Conservation (phyloP, 331 rosid species). For the Rhamnella rubrinervis region DNA sequence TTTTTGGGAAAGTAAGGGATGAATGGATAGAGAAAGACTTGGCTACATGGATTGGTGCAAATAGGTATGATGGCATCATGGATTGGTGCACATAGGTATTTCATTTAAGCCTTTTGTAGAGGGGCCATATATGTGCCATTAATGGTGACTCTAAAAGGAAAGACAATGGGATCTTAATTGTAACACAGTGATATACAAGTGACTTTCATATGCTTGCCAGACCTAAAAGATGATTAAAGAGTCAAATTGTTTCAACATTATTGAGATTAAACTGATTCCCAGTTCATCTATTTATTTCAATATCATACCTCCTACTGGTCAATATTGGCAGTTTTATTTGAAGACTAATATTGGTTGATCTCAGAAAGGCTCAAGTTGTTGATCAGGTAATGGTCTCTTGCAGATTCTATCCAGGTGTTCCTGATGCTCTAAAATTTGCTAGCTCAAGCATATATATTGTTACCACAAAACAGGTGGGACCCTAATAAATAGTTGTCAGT, state of each 20-base stretch:
- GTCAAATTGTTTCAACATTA: neutral
- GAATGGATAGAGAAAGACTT: constrained; percentile 84
- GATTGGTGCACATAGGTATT: constrained; percentile 93
- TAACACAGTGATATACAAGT: neutral
- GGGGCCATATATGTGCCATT: neutral
- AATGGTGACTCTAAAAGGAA: neutral
- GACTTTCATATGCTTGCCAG: neutral
- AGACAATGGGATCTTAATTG: neutral
- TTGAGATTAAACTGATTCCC: neutral
- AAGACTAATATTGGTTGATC: constrained; percentile 3
- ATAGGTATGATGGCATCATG: constrained; percentile 73
- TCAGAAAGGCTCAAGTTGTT: neutral
- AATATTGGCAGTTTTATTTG: neutral
- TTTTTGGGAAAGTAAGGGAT: constrained; percentile 84
- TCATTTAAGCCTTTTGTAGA: constrained; percentile 8
- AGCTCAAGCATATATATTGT: constrained; percentile 83
- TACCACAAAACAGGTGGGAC: constrained; percentile 79
- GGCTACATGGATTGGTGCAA: constrained; percentile 80
- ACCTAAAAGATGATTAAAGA: neutral
- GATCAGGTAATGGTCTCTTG: constrained; percentile 16
- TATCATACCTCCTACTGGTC: neutral
- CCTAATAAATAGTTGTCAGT: neutral
- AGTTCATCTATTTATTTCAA: neutral
- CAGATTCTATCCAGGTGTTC: constrained; percentile 87
- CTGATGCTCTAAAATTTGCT: constrained; percentile 81